These are phyloP conservation scores for Podila verticillata DNA, from an alignment of 192 early-diverging fungal genomes.

Conservation along the genomic window DNA sequence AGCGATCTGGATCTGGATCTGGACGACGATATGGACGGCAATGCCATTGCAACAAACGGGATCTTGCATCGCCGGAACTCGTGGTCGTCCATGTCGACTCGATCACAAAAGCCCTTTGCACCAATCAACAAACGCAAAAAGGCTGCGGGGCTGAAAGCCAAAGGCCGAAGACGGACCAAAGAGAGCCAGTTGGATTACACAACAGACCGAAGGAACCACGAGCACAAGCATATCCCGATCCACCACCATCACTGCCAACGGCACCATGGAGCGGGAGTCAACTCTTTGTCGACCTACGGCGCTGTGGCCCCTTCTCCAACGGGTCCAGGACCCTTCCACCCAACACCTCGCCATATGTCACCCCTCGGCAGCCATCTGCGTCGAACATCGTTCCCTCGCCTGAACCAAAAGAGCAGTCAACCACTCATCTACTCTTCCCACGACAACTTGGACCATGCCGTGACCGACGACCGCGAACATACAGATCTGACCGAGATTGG, in stretches of 20 bases:
- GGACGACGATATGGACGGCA: constrained; percentile 3
- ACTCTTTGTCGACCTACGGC: background rate
- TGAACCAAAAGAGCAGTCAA: constrained; percentile 6
- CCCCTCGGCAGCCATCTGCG: constrained; percentile 13
- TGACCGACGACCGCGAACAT: constrained; percentile 42
- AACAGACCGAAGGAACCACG: background rate
- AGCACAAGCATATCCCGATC: background rate
- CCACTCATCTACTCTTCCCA: constrained; percentile 24
- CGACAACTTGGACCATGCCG: constrained; percentile 40
- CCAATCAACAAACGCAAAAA: constrained; percentile 43
- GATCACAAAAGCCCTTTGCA: constrained; percentile 36
- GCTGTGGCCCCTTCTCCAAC: background rate
- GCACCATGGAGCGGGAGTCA: background rate
- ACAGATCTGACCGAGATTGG: constrained; percentile 54
- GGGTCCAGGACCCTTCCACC: constrained; percentile 11
- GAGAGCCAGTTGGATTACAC: background rate
- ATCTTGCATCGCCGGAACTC: constrained; percentile 4
- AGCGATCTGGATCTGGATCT: constrained; percentile 18
- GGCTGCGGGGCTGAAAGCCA: background rate
- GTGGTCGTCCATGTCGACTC: constrained; percentile 27
- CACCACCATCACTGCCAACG: constrained; percentile 1
- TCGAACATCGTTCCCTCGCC: constrained; percentile 35
- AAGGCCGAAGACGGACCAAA: constrained; percentile 14
- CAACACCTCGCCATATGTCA: background rate
- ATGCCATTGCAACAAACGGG: background rate